These are phyloP conservation scores for Chondrus crispus DNA, from an alignment of 23 red algal genomes.

Conservation along the genomic window DNA sequence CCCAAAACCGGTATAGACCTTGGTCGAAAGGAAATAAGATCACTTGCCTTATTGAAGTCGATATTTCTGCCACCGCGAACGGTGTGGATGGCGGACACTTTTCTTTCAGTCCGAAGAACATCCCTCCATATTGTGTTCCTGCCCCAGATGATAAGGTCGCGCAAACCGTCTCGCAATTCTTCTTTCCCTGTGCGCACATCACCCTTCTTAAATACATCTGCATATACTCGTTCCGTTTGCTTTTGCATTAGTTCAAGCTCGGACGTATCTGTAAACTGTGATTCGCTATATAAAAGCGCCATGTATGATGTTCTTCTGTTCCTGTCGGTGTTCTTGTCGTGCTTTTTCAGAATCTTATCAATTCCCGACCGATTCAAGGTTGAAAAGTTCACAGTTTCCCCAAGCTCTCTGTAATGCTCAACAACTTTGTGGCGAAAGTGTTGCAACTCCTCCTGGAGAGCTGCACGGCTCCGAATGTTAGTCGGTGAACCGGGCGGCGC, in stretches of 20 bases:
- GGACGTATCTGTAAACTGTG: slow-evolving; percentile 7
- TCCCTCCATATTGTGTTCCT: slow-evolving; percentile 95
- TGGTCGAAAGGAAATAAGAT: slow-evolving; percentile 26
- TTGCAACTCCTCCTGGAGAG: background rate
- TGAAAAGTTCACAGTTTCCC: slow-evolving; percentile 85
- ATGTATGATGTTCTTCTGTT: slow-evolving; percentile 22
- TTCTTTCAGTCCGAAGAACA: slow-evolving; percentile 74
- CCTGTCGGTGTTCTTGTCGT: slow-evolving; percentile 74
- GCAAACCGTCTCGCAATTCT: slow-evolving; percentile 75
- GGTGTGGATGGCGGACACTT: slow-evolving; percentile 52
- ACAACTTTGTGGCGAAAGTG: slow-evolving; percentile 51
- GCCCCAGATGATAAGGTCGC: slow-evolving; percentile 93
- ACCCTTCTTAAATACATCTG: slow-evolving; percentile 64
- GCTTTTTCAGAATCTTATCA: slow-evolving; percentile 99
- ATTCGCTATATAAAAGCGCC: background rate
- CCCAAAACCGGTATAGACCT: slow-evolving; percentile 41
- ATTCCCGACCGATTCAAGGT: slow-evolving; percentile 82
- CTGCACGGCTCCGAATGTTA: background rate
- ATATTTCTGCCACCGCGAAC: slow-evolving; percentile 26
- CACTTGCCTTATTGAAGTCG: background rate
- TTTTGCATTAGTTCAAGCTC: slow-evolving; percentile 40
- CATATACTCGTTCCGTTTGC: slow-evolving; percentile 65
- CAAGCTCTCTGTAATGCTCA: slow-evolving; percentile 88
- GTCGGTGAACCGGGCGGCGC: background rate
- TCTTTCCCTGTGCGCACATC: slow-evolving; percentile 48